Evolutionary conservation across 2,329 filamentous ascomycete genomes (phyloP), one percentile per base, ranked within the genome.

Genomic region (Fusarium humuli): DNA sequence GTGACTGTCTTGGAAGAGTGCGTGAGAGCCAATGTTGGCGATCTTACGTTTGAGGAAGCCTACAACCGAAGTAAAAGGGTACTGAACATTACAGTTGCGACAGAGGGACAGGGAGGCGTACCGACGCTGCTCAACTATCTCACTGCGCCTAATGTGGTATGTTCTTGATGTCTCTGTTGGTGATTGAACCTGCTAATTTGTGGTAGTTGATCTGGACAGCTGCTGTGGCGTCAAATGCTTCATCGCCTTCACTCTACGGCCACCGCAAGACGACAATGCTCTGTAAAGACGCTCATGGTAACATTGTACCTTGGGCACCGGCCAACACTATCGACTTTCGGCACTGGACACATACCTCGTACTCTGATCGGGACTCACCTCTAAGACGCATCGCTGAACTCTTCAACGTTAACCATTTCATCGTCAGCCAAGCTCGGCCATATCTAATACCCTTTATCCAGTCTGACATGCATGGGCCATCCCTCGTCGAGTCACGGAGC

Each of bases 361-460:
- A 91, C 78, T 85, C 86, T 44, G 90, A 92, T 67, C 88, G 88
- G 44, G 90, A 88, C 75, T 86, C 86, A 1, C 87, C 87, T 3
- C 85, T 96, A 2, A 86, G 89, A 57, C 88, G 93, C 41, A 90
- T 96, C 30, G 89, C 91, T 9, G 92, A 95, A 80, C 87, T 95
- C 13, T 96, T 96, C 85, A 97, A 97, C 77, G 93, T 97, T 56
- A 97, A 97, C 77, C 94, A 98, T 82, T 98, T 97, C 81, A 94
- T 98, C 70, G 90, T 98, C 71, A 96, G 92, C 70, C 95, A 98
- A 82, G 94, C 95, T 1, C 87, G 94, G 5, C 95, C 95, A 0
- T 97, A 97, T 79, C 85, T 97, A 18, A 91, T 95, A 29, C 94
- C 94, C 0, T 96, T 97, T 74, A 84, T 97, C 7, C 90, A 91